Evolutionary conservation across 1,284 basidiomycete genomes (phyloP), one percentile per base, ranked within the genome.

Genomic region (Tilletia setariae): DNA sequence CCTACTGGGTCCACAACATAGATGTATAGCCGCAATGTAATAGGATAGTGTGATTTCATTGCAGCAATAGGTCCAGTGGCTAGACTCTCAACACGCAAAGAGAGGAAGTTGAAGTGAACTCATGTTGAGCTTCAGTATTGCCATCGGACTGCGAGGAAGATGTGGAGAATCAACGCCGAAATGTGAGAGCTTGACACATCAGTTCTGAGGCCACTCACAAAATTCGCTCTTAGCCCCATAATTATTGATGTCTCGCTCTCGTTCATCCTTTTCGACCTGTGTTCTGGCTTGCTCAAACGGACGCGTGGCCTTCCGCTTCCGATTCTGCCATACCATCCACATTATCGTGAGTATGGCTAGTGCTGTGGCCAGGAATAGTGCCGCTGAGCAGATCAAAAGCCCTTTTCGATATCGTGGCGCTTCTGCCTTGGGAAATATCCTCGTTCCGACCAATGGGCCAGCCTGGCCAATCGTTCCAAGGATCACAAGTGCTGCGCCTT

Each of bases 381-480:
- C 40, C 2, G 59, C 76, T 1, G 71, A 70, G 23, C 70, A 74
- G n/a, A 70, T 70, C 21, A 68, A 69, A 7, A 76, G 76, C 8
- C 76, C 77, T 30, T 70, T 72, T 49, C 69, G 68, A 61, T 79
- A 79, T 65, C 75, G 75, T 23, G 77, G 77, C 40, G 43, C 47
- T 46, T 78, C 75, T 0, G 30, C 47, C 11, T 68, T 71, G 8
- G 77, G 77, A 61, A 76, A 79, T 3, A 79, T 69, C 40, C 71
- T 66, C n/a, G 75, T 78, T 42, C 77, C 77, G 2, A 79, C 59
- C 61, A 79, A 44, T 1, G 77, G 75, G 1, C 74, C 76, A 51
- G 72, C 75, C 62, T 81, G 80, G 1, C 79, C 76, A 40, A 81
- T 67, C 0, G 76, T 72, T 9, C 78, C 79, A 35, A 81, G 73